Evolutionary conservation across 768 basidiomycete genomes (phyloP).

Genomic region (Asterophora lycoperdoides): DNA sequence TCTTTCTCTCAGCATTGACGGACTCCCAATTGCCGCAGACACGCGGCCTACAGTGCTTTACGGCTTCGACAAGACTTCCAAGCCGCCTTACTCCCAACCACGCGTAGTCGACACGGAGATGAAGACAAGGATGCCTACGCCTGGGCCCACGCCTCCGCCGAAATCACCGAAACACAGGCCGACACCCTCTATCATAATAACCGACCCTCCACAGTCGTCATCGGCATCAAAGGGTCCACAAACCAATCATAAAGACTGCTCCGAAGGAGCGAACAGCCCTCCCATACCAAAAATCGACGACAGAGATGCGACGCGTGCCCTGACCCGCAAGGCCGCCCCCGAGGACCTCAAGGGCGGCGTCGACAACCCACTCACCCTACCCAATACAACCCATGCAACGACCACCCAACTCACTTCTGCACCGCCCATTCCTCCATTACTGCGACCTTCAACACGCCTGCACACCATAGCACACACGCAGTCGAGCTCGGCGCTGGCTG

Average conservation of each 20-base stretch:
- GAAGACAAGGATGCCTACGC: neutral
- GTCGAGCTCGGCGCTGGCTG: slow-evolving; percentile 1
- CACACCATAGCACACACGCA: neutral
- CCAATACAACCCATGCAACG: neutral
- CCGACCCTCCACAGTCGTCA: neutral
- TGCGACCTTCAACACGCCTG: neutral
- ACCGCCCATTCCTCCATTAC: slow-evolving; percentile 4
- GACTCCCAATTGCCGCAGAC: neutral
- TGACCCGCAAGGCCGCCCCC: slow-evolving; percentile 11
- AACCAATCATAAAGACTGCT: neutral
- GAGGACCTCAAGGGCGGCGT: slow-evolving; percentile 1
- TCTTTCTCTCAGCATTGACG: neutral
- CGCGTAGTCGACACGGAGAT: too few species aligned
- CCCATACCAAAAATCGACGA: slow-evolving; percentile 9
- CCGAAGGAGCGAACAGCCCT: neutral
- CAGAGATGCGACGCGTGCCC: neutral
- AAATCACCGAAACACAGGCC: slow-evolving; percentile 1
- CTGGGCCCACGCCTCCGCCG: neutral
- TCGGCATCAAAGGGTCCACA: neutral
- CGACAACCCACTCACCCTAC: slow-evolving; percentile 3
- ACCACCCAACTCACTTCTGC: neutral
- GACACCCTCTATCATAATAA: slow-evolving; percentile 6
- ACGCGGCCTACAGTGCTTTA: neutral
- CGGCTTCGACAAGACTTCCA: too few species aligned
- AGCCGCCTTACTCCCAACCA: too few species aligned